Conservation (phyloP, 257 asterid genomes). For the Solanum appendiculatum region DNA sequence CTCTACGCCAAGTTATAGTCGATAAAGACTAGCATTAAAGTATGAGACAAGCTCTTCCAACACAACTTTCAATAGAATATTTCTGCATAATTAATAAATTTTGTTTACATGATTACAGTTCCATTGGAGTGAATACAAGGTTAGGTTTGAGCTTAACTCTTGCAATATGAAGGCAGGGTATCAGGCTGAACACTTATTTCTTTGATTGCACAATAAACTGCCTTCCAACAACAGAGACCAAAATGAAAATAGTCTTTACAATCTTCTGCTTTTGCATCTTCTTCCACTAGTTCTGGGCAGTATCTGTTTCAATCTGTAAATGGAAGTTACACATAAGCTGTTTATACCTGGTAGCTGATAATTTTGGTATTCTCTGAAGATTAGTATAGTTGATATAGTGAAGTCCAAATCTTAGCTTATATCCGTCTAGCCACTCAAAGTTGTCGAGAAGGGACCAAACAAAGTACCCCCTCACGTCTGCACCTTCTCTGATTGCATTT, state of each 20-base stretch:
- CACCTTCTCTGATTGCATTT: conserved; percentile 56
- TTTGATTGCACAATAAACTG: neutral
- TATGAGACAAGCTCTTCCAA: no score
- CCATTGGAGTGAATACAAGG: neutral
- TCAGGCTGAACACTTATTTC: neutral
- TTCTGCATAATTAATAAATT: neutral
- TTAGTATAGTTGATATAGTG: conserved; percentile 27
- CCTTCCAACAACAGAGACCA: neutral
- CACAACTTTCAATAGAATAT: neutral
- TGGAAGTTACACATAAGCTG: conserved; percentile 16
- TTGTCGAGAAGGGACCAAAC: conserved; percentile 71
- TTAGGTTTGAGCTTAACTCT: neutral
- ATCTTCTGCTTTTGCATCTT: neutral
- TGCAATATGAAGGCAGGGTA: neutral
- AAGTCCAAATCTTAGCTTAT: conserved; percentile 49
- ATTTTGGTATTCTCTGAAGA: conserved; percentile 31
- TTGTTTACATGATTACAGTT: neutral
- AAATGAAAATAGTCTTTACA: neutral
- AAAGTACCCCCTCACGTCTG: conserved; percentile 62
- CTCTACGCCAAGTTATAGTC: no score
- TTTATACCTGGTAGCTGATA: conserved; percentile 35
- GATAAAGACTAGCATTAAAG: no score
- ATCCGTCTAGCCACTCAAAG: conserved; percentile 66
- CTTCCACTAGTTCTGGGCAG: neutral
- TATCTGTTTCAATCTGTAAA: neutral